Conservation (phyloP, 1,284 basidiomycete genomes). For the Salmacisia buchloeana region DNA sequence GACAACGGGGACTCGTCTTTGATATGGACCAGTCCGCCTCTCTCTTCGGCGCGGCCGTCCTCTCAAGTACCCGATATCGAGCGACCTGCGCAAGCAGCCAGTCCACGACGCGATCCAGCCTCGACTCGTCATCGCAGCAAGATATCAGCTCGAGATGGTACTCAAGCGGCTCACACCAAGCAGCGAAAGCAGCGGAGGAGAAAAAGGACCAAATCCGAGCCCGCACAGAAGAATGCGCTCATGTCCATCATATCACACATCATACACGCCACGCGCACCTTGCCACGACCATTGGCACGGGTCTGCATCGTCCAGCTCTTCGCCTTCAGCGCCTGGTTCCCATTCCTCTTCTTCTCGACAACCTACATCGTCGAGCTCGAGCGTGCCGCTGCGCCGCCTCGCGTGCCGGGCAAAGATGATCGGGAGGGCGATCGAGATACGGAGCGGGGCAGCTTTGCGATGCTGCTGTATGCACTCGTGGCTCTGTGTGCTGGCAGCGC, state of each 20-base stretch:
- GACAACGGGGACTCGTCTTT: no score
- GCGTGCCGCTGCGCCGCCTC: constrained; percentile 57
- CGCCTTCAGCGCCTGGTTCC: constrained; percentile 77
- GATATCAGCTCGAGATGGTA: no score
- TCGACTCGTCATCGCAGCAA: no score
- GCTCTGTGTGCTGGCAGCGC: constrained; percentile 29
- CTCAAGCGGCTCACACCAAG: no score
- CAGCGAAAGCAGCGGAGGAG: no score
- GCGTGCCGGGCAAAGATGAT: background rate
- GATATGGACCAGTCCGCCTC: background rate
- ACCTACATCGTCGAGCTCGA: constrained; percentile 84
- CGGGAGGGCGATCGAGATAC: constrained; percentile 24
- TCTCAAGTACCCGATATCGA: background rate
- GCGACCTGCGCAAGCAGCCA: background rate
- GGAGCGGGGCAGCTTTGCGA: constrained; percentile 37
- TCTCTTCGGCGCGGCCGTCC: no score
- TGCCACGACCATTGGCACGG: constrained; percentile 51
- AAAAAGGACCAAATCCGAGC: background rate
- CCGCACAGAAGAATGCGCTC: background rate
- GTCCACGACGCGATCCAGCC: no score
- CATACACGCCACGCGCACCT: constrained; percentile 27
- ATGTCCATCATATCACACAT: constrained; percentile 10
- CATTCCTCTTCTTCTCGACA: constrained; percentile 58
- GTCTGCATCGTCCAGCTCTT: constrained; percentile 74
- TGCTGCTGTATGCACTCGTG: constrained; percentile 42